Evolutionary conservation across 192 early-diverging fungal species (phyloP), one percentile per base, ranked within the genome.

Genomic region (Linnemannia schmuckeri): DNA sequence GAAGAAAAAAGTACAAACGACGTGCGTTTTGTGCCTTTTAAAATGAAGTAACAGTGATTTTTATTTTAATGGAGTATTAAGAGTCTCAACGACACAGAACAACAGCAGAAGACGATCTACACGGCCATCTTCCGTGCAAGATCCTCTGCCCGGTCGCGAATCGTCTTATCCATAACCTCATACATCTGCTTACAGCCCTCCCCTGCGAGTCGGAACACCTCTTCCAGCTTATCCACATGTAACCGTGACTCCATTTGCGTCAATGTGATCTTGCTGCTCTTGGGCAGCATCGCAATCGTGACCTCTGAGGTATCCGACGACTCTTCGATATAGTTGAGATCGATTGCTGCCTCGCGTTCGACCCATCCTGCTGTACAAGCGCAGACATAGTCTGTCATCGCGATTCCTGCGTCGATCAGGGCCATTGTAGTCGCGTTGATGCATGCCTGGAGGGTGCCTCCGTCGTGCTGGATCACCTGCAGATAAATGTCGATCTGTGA

Each of bases 401-500:
- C 91, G 47, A 96, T 93, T 47, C 94, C 95, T 40, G 96, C 96
- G 78, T 97, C 95, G 12, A 96, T 92, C 61, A 97, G 81, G 3
- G 96, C 96, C 90, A 97, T 82, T 13, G 95, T 97, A 2, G 96
- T 93, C 33, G 96, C 96, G 82, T 97, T 97, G 46, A 96, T 95
- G 76, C 94, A 96, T 4, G 94, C 90, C 72, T 95, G 94, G 42
- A 96, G 87, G 27, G 87, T 87, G 74, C 97, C 97, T 54, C 98
- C 98, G 79, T 99, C 98, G 76, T 95, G 92, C 83, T 99, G 98
- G 78, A 99, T 90, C 22, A 99, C 87, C 82, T 99, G 98, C 38
- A 99, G 82, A 80, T 95, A 96, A 54, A 99, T 96, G 69, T 96
- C 95, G 77, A 99, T 98, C 88, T 99, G 96, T 33, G 97, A 97